These are phyloP conservation scores for Termitomyces sp. DNA, from an alignment of 768 basidiomycete species.

Conservation along the genomic window DNA sequence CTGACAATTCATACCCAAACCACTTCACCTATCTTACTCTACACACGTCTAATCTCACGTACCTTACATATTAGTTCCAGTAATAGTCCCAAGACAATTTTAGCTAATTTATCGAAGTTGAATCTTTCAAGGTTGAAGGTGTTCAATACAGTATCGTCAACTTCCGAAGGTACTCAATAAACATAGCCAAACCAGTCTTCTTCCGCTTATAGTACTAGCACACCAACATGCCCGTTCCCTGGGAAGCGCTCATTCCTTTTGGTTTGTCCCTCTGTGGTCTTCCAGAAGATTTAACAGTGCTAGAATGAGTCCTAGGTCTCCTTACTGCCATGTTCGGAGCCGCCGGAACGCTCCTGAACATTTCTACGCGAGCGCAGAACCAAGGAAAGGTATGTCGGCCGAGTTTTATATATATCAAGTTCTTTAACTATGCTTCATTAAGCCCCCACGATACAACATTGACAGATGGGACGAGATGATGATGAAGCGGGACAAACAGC, in stretches of 20 bases:
- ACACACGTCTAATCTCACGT: not conserved
- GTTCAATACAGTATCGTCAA: no score
- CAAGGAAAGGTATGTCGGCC: slow-evolving; percentile 74
- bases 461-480: slow-evolving; percentile 95
- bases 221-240: slow-evolving; percentile 85
- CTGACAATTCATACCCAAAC: not conserved
- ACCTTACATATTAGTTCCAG: not conserved
- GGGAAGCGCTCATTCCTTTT: slow-evolving; percentile 96
- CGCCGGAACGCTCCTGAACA: slow-evolving; percentile 83
- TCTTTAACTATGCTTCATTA: not conserved
- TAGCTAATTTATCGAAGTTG: no score
- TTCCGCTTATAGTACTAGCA: not conserved
- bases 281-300: not conserved
- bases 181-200: slow-evolving; percentile 11
- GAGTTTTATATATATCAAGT: not conserved
- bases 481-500: slow-evolving; percentile 85
- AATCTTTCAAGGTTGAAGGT: no score
- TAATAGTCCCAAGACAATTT: no score
- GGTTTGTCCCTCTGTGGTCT: slow-evolving; percentile 41
- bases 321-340: slow-evolving; percentile 86
- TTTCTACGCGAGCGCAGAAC: slow-evolving; percentile 78
- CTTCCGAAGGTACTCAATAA: not conserved
- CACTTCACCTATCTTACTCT: not conserved
- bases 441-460: slow-evolving; percentile 83
- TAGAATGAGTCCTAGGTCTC: slow-evolving; percentile 49